Evolutionary conservation across 2,329 filamentous ascomycete species (phyloP), one percentile per base, ranked within the genome.

Genomic region (Colletotrichum acutatum): DNA sequence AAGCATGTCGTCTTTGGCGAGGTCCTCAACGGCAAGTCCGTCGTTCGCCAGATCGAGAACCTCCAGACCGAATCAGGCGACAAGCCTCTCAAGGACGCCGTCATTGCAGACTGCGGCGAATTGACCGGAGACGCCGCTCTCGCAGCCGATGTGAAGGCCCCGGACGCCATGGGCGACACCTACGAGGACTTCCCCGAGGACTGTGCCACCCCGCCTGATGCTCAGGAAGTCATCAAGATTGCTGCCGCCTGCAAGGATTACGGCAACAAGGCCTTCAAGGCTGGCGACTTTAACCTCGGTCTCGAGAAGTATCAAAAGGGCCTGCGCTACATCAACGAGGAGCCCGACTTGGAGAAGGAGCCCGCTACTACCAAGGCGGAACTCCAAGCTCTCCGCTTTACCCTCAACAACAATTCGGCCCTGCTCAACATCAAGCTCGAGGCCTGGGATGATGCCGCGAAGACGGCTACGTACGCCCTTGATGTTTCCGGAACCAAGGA

Each of bases 1-100:
- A 99, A 99, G 88, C 96, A 99, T 85, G 97, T 98, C 59, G 95
- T 99, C 28, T 99, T 98, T 78, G 97, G 97, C 75, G 93, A 98
- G 82, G 96, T 98, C 68, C 90, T 98, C 79, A 93, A 92, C 74
- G 97, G 97, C 79, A 98, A 98, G 88, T 95, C 94, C 74, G 86
- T 98, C 49, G 90, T 98, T 42, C 93, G 97, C 76, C 92, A 95
- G 82, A 92, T 98, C 79, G 97, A 99, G 86, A 97, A 97, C 83
- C 86, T 94, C 74, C 87, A 88, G 66, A 97, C 94, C 2, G 88
- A 92, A 76, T 84, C 88, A 32, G 90, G 89, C 78, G 97, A 98
- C 86, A 96, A 95, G 85, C 95, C 95, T 32, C 81, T 80, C 63
- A 88, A 90, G 75, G 93, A 95, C 68, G 93, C 92, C 71, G 87